Conservation (phyloP, 805 yeast genomes). For the Lipomyces chichibuensis region DNA sequence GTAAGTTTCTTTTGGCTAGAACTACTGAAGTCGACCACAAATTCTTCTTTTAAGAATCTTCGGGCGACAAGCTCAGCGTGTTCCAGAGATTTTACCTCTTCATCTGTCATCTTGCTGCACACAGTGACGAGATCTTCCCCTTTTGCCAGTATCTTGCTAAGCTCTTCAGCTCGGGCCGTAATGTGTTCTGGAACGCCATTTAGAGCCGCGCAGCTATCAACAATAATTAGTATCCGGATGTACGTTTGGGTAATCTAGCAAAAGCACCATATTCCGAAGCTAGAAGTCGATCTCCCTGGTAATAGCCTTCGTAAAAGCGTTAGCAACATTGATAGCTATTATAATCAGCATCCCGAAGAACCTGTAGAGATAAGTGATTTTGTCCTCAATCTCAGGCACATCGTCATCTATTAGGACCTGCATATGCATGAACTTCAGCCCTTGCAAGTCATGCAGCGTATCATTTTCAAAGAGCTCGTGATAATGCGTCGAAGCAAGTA, state of each 20-base stretch:
- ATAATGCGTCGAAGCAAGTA: slow-evolving; percentile 51
- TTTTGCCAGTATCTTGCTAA: slow-evolving; percentile 35
- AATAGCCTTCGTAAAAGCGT: slow-evolving; percentile 44
- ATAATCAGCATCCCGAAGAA: not conserved
- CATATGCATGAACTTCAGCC: slow-evolving; percentile 46
- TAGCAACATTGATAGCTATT: slow-evolving; percentile 15
- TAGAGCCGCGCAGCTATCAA: slow-evolving; percentile 47
- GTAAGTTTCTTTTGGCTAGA: not conserved
- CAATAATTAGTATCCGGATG: not conserved
- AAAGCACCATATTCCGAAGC: slow-evolving; percentile 28
- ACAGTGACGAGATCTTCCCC: slow-evolving; percentile 36
- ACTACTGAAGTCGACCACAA: slow-evolving; percentile 7
- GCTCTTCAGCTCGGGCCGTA: slow-evolving; percentile 43
- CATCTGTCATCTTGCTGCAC: slow-evolving; percentile 29
- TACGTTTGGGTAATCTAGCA: not conserved
- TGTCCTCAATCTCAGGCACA: slow-evolving; percentile 20
- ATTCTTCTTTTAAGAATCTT: slow-evolving; percentile 42
- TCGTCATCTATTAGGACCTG: slow-evolving; percentile 40
- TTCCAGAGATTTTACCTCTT: slow-evolving; percentile 33
- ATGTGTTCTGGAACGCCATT: slow-evolving; percentile 46
- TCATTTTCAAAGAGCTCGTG: slow-evolving; percentile 40
- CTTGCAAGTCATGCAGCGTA: slow-evolving; percentile 20
- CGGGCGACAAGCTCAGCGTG: slow-evolving; percentile 39
- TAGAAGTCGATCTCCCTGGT: slow-evolving; percentile 26
- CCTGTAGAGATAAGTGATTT: slow-evolving; percentile 22